Evolutionary conservation across 208 protist genomes (phyloP).

Genomic region (Trypanosoma brucei): DNA sequence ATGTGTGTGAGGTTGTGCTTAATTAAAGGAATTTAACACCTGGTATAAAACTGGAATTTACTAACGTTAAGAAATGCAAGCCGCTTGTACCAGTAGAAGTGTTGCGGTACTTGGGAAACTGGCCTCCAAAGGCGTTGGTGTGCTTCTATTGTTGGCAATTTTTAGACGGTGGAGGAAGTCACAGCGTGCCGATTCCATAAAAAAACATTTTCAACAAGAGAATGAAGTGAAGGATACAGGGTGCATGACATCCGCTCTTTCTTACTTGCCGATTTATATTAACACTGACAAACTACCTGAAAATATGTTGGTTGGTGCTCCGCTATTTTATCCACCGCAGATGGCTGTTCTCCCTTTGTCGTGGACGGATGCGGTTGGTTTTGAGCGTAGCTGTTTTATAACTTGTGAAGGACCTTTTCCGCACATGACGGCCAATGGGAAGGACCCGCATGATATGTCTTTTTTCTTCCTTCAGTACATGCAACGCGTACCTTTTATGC

Average conservation of each 20-base stretch:
- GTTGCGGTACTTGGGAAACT: too few relatives aligned
- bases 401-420: slow-evolving; percentile 19
- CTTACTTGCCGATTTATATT: slow-evolving; percentile 22
- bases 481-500: slow-evolving; percentile 6
- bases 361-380: neutral
- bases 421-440: neutral
- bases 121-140: too few relatives aligned
- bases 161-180: too few relatives aligned
- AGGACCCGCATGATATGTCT: neutral
- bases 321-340: slow-evolving; percentile 41
- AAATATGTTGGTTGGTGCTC: slow-evolving; percentile 27
- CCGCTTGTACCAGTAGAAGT: too few relatives aligned
- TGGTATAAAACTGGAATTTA: too few relatives aligned
- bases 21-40: too few relatives aligned
- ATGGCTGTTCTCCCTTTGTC: slow-evolving; percentile 40
- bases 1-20: too few relatives aligned
- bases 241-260: neutral
- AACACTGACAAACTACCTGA: slow-evolving; percentile 21
- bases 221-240: too few relatives aligned
- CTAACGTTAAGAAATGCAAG: too few relatives aligned
- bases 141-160: too few relatives aligned
- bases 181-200: too few relatives aligned
- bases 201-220: too few relatives aligned
- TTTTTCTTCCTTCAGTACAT: slow-evolving; percentile 20
- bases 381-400: slow-evolving; percentile 15